phyloP scores from a whole-genome alignment of 805 yeast species.

The Kodamaea nitidulidarum region DNA sequence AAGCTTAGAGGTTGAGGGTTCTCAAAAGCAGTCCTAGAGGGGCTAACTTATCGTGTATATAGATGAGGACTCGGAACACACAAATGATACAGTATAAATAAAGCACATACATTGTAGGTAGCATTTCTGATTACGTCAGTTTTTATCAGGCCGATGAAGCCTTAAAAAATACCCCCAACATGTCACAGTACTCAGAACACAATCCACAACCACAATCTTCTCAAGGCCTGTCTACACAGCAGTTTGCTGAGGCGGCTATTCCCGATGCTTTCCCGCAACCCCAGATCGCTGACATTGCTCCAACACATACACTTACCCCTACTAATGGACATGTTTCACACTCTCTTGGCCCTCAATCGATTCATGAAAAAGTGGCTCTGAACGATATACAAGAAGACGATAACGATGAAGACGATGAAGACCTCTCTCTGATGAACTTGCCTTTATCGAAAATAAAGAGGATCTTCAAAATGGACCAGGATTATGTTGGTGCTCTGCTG shows the following conservation, averaged over 20 bases:
- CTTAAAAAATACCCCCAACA: background rate
- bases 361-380: conserved; percentile 10
- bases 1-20: conserved; percentile 2
- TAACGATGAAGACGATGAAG: conserved; percentile 10
- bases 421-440: conserved; percentile 20
- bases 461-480: conserved; percentile 73
- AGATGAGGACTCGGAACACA: background rate
- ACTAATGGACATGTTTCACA: conserved; percentile 14
- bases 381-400: conserved; percentile 9
- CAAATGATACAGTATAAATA: too few relatives aligned
- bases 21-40: background rate
- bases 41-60: background rate
- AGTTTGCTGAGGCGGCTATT: too few relatives aligned
- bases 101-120: too few relatives aligned
- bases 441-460: conserved; percentile 70
- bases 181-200: background rate
- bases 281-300: too few relatives aligned
- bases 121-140: conserved; percentile 1
- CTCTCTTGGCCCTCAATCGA: conserved; percentile 17
- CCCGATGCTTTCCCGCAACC: too few relatives aligned
- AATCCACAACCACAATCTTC: background rate
- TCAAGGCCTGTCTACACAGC: too few relatives aligned
- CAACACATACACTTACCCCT: too few relatives aligned
- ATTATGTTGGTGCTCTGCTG: conserved; percentile 60
- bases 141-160: background rate